Base-by-base conservation (phyloP, 2,329 filamentous ascomycete species). In the Teratosphaeria pseudoeucalypti region DNA sequence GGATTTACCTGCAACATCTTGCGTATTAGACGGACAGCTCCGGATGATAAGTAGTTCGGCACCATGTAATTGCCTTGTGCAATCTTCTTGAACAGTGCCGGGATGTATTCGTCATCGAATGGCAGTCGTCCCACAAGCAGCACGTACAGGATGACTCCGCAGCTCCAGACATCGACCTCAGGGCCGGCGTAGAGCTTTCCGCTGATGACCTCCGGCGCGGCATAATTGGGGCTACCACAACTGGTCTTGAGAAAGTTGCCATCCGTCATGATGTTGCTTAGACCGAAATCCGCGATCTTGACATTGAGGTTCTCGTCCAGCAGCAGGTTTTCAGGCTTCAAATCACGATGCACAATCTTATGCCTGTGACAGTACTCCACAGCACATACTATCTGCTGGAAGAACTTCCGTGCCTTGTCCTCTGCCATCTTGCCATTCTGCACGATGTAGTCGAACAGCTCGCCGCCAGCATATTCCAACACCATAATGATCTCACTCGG, bases 261-360 rank as follows among this genome's bases (percentile, higher is more conserved):
- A 72, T 99, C 94, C 0, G 94, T 97, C 94, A 99, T 99, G 77
- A 99, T 99, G 73, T 99, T 99, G 79, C 92, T 97, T 60, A 99
- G 81, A 60, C 94, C 94, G 67, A 99, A 99, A 76, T 99, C 94
- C 69, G 94, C 94, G 77, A 99, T 99, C 79, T 99, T 99, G 76
- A 99, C 92, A 70, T 99, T 96, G 71, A 96, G 87, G 61, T 95
- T 87, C 65, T 95, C 90, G 76, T 99, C 94, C 57, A 99, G 85
- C 52, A 99, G 83, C 55, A 99, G 78, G 72, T 99, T 99, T 79
- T 99, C 94, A 10, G 94, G 94, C 75, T 99, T 99, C 63, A 99
- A 78, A 74, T 99, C 94, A 73, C 94, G 88, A 75, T 99, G 94
- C 49, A 97, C 94, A 70, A 99, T 97, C 78, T 97, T 97, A 79